Conservation (phyloP, 2,329 filamentous ascomycete genomes). For the Neonectria magnoliae region DNA sequence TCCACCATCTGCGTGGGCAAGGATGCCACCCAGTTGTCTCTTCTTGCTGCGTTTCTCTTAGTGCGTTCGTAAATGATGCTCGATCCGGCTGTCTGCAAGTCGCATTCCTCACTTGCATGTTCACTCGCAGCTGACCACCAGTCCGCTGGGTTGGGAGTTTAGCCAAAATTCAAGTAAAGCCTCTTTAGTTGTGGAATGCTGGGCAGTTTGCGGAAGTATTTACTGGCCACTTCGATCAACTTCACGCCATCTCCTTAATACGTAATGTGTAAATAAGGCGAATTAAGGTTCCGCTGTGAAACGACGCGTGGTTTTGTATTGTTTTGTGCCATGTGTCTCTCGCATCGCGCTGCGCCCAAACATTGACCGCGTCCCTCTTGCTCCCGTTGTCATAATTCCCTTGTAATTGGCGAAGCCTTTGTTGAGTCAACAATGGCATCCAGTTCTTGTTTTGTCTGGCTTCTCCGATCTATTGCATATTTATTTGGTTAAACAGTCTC, state of each 20-base stretch:
- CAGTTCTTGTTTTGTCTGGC: too few relatives aligned
- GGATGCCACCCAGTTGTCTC: neutral
- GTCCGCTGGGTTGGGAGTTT: neutral
- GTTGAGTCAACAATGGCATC: neutral
- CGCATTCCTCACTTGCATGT: neutral
- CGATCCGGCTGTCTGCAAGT: neutral
- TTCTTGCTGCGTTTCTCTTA: neutral
- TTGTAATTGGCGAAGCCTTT: neutral
- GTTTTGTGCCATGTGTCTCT: neutral
- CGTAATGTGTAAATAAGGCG: too few relatives aligned
- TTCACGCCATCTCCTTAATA: neutral
- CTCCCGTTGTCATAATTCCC: neutral
- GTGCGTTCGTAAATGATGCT: neutral
- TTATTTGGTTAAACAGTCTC: too few relatives aligned
- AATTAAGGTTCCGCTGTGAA: neutral
- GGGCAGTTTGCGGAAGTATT: neutral
- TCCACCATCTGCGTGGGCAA: neutral
- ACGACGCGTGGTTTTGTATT: neutral
- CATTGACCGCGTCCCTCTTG: neutral
- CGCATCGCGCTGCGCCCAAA: too few relatives aligned
- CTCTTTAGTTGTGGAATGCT: neutral
- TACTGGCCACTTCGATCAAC: neutral
- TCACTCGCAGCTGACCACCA: neutral
- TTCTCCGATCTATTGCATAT: too few relatives aligned
- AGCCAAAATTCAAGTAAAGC: neutral